Base-by-base conservation (phyloP, 1,284 basidiomycete species). In the Schizophyllum commune region DNA sequence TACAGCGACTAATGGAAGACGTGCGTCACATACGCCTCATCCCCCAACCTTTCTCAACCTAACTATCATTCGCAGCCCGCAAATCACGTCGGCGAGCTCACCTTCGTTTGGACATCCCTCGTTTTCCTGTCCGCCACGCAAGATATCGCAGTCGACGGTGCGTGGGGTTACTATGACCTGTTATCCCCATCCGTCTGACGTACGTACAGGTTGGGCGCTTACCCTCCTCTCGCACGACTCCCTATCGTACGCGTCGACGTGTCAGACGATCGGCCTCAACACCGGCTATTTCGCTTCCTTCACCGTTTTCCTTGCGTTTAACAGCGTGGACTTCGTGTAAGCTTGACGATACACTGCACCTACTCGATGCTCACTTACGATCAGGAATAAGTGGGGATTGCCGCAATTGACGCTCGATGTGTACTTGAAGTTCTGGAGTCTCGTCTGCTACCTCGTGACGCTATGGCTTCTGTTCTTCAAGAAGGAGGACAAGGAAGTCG, bases 121-220 rank as follows among this genome's bases (percentile, higher is more conserved):
- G 96, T 98, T 55, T 84, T 96, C 64, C 91, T 99, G 66, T 96
- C 97, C 17, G 97, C 97, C 5, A 99, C 97, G 0, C 97, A 99
- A 92, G 96, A 99, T 73, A 98, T 98, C 65, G 96, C 96, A 56
- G 96, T 99, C 19, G 96, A 99, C 70, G 96, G 92, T 91, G 65
- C 61, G 60, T n/a, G 19, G 58, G 17, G 32, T 32, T 15, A 20
- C 32, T 56, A 22, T 52, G 5, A 58, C 52, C n/a, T 17, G 56
- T 52, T 32, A 11, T 27, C 11, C 32, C 22, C 34, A 60, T 9
- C 27, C 27, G 56, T 56, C 47, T 60, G 51, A 55, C 52, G 61
- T 57, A 57, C 34, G 22, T 32, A 52, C 64, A 91, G 91, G 95
- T 52, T 99, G 97, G 97, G 97, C 97, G 7, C 82, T 99, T 60